These are phyloP conservation scores for Platanus orientalis DNA, from an alignment of 164 flowering plant species.

Conservation along the genomic window DNA sequence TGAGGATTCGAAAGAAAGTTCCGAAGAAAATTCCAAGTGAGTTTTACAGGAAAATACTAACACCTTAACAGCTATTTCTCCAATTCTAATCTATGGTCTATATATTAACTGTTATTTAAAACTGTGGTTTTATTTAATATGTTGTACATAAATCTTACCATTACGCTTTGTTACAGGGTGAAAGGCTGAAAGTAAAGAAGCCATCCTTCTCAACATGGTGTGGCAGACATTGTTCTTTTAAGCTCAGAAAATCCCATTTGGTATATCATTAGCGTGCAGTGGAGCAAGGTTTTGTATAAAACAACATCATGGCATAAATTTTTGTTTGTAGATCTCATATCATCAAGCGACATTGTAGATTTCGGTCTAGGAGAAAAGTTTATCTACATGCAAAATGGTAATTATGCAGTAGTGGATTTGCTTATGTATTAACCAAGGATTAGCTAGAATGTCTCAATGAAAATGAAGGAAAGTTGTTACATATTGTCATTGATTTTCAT, in stretches of 20 bases:
- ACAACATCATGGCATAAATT: slow-evolving; percentile 7
- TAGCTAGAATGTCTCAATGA: too few species aligned
- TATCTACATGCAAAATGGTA: not conserved
- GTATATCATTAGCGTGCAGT: not conserved
- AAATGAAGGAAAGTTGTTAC: too few species aligned
- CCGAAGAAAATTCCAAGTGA: slow-evolving; percentile 55
- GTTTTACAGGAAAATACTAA: slow-evolving; percentile 20
- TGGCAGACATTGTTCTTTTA: not conserved
- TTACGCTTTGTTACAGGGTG: slow-evolving; percentile 21
- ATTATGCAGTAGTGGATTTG: too few species aligned
- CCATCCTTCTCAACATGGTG: not conserved
- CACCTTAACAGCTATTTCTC: not conserved
- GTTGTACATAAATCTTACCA: not conserved
- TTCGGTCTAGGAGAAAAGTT: not conserved
- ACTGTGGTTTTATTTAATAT: not conserved
- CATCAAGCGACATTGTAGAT: slow-evolving; percentile 5
- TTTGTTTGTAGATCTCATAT: slow-evolving; percentile 21
- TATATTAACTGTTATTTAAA: not conserved
- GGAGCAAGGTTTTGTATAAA: slow-evolving; percentile 11
- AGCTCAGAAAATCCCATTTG: slow-evolving; percentile 11
- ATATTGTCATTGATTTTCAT: too few species aligned
- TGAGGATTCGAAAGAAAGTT: slow-evolving; percentile 37
- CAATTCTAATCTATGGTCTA: not conserved
- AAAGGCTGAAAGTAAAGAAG: slow-evolving; percentile 22
- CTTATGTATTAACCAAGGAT: too few species aligned